Evolutionary conservation across 1,284 basidiomycete species (phyloP).

Genomic region (Pyrrhoderma lamaoense): DNA sequence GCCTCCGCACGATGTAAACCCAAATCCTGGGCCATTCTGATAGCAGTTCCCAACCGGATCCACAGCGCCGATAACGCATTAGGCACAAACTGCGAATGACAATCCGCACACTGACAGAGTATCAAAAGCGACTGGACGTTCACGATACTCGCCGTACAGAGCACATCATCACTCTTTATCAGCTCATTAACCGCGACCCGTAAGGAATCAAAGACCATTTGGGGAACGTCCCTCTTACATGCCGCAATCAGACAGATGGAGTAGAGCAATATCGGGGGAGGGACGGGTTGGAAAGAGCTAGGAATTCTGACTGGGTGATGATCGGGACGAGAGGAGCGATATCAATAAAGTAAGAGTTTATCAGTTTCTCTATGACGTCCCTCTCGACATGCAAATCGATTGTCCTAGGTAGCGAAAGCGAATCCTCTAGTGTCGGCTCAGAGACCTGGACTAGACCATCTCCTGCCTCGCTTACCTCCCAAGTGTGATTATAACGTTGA

Average conservation of each 20-base stretch:
- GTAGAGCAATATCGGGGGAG: constrained; percentile 83
- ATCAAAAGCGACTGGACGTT: constrained; percentile 89
- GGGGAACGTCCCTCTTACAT: constrained; percentile 76
- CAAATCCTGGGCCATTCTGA: constrained; percentile 92
- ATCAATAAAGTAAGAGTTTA: constrained; percentile 88
- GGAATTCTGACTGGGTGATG: constrained; percentile 81
- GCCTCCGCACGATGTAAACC: constrained; percentile 85
- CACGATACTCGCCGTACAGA: constrained; percentile 78
- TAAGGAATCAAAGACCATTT: constrained; percentile 77
- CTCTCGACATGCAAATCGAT: constrained; percentile 65
- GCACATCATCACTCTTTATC: constrained; percentile 84
- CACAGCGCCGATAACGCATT: constrained; percentile 70
- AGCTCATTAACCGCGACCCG: constrained; percentile 79
- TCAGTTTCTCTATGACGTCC: constrained; percentile 73
- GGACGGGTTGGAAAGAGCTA: constrained; percentile 51
- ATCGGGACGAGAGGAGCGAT: constrained; percentile 83
- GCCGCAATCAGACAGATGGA: constrained; percentile 90
- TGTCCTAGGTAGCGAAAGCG: constrained; percentile 50
- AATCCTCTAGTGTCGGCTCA: constrained; percentile 44
- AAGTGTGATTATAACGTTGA: constrained; percentile 74
- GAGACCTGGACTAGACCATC: constrained; percentile 86
- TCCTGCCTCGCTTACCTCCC: constrained; percentile 74
- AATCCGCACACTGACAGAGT: constrained; percentile 72
- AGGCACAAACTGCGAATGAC: constrained; percentile 73
- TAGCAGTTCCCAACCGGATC: constrained; percentile 70